phyloP scores from a whole-genome alignment of 2,329 filamentous ascomycete species.

The Beauveria sp. region DNA sequence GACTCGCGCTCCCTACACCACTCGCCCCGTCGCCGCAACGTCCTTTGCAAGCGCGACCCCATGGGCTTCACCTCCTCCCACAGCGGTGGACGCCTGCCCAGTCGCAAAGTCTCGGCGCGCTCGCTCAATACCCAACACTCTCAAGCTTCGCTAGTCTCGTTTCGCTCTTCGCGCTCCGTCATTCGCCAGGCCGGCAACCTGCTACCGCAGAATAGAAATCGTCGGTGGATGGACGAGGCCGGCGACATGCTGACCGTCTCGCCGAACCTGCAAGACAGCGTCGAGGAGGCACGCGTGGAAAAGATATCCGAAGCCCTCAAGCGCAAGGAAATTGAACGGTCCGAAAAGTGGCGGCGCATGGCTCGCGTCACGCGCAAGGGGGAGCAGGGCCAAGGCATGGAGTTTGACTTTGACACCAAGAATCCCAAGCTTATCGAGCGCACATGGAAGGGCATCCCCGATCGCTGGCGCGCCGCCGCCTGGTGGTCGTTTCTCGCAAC shows the following conservation, averaged over 20 bases:
- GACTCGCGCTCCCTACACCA: constrained; percentile 35
- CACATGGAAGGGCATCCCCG: constrained; percentile 97
- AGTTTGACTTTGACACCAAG: constrained; percentile 72
- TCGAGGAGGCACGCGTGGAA: constrained; percentile 47
- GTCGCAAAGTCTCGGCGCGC: constrained; percentile 48
- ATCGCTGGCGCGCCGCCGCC: constrained; percentile 85
- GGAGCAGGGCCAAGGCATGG: constrained; percentile 48
- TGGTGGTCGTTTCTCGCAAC: constrained; percentile 89
- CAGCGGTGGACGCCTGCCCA: constrained; percentile 36
- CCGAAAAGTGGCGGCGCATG: constrained; percentile 63
- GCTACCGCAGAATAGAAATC: constrained; percentile 53
- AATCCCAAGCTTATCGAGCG: constrained; percentile 82
- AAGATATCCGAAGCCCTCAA: constrained; percentile 49
- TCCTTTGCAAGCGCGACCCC: constrained; percentile 29
- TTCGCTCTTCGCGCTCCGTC: constrained; percentile 46
- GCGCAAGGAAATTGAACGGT: constrained; percentile 53
- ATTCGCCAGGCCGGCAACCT: constrained; percentile 52
- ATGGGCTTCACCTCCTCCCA: constrained; percentile 33
- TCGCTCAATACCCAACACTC: constrained; percentile 53
- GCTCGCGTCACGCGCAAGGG: constrained; percentile 48
- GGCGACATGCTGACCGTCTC: constrained; percentile 59
- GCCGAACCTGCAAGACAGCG: constrained; percentile 47
- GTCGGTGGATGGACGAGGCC: constrained; percentile 55
- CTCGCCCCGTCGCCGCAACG: constrained; percentile 39
- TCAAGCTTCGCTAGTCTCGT: constrained; percentile 41